A percentile compares a stretch with the other conserved stretches of the same genome.
These are phyloP conservation scores for Bothriochloa decipiens DNA, from an alignment of 176 grass and related monocot species.

Conservation along the genomic window DNA sequence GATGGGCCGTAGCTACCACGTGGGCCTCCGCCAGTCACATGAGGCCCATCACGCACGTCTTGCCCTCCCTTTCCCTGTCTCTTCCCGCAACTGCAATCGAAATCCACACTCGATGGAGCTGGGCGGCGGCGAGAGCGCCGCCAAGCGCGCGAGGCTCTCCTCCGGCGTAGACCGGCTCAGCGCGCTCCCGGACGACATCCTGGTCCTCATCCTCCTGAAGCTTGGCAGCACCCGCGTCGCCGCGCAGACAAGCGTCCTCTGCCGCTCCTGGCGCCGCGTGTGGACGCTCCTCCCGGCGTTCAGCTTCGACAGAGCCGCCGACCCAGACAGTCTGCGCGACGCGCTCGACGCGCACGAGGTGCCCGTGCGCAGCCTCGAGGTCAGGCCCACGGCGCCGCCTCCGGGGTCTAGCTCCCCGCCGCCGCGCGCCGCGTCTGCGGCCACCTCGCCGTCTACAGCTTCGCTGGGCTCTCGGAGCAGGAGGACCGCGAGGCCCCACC, in stretches of 20 bases:
- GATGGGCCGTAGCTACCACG: no score
- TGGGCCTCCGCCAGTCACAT: no score
- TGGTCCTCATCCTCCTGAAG: neutral
- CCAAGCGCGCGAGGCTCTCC: no score
- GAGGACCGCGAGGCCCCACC: neutral
- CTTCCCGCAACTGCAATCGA: no score
- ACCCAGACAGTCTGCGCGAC: neutral
- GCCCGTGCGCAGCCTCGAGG: neutral
- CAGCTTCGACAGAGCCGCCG: neutral
- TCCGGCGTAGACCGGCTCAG: neutral
- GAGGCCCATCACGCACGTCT: no score
- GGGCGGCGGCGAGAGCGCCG: neutral
- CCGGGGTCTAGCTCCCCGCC: constrained; percentile 27
- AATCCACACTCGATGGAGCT: no score
- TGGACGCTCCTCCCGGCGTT: neutral
- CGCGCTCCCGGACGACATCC: neutral
- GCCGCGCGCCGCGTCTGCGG: constrained; percentile 27
- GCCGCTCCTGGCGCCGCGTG: no score
- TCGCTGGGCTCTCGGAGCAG: neutral
- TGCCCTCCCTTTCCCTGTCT: no score
- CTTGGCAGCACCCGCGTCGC: neutral
- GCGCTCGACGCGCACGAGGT: neutral
- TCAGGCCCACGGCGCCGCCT: neutral
- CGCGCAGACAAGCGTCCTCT: no score
- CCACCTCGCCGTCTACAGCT: neutral